Evolutionary conservation across 2,329 filamentous ascomycete genomes (phyloP).

Genomic region (Talaromyces pinophilus): DNA sequence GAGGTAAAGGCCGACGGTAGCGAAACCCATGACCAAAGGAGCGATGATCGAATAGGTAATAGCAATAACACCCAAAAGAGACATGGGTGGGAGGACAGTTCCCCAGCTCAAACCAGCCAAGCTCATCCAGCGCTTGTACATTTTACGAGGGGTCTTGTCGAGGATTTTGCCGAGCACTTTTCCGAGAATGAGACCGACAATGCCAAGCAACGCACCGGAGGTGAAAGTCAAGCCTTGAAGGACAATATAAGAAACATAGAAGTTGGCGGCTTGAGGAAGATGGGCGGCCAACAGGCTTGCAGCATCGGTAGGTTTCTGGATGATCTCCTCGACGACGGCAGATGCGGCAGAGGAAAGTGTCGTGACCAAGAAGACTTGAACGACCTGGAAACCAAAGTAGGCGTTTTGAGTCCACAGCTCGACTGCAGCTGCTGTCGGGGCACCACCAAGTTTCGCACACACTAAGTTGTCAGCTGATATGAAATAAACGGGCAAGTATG

Average conservation of each 20-base stretch:
- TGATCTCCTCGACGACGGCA: conserved; percentile 64
- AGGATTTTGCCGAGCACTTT: conserved; percentile 73
- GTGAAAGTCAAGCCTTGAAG: conserved; percentile 85
- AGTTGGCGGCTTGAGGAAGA: conserved; percentile 83
- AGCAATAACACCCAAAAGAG: conserved; percentile 77
- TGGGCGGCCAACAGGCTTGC: conserved; percentile 69
- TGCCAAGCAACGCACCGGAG: conserved; percentile 71
- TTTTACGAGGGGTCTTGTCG: conserved; percentile 74
- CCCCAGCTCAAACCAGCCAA: conserved; percentile 79
- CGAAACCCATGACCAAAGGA: conserved; percentile 80
- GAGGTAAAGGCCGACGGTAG: conserved; percentile 72
- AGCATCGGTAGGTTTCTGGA: conserved; percentile 61
- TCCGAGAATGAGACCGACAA: conserved; percentile 71
- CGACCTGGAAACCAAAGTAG: conserved; percentile 72
- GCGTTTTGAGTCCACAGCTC: conserved; percentile 88
- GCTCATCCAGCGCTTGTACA: conserved; percentile 75
- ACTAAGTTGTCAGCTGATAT: conserved; percentile 47
- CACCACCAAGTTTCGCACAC: conserved; percentile 77
- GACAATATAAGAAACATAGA: conserved; percentile 94
- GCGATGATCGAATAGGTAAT: conserved; percentile 86
- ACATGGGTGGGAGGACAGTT: conserved; percentile 76
- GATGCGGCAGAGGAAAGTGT: conserved; percentile 81
- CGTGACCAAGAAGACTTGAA: conserved; percentile 88
- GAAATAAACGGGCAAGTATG: not conserved
- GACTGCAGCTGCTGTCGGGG: conserved; percentile 74